Conservation (phyloP, 2,329 filamentous ascomycete genomes). For the Hypocrella siamensis region DNA sequence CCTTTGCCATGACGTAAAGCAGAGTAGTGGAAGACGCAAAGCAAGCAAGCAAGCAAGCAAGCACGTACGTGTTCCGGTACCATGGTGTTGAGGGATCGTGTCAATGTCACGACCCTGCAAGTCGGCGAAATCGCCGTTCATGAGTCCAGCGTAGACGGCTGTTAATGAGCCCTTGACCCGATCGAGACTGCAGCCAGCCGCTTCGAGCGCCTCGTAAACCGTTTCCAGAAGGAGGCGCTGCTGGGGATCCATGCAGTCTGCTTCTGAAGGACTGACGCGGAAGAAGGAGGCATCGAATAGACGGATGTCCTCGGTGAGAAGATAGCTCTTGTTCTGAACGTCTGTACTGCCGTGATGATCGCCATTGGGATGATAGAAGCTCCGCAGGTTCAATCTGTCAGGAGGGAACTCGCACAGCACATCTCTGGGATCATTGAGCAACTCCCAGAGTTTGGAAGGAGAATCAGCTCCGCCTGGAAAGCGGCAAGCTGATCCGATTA, state of each 20-base stretch:
- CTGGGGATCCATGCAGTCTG: constrained; percentile 23
- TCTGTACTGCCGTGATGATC: constrained; percentile 8
- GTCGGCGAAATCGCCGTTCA: constrained; percentile 5
- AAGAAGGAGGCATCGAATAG: constrained; percentile 23
- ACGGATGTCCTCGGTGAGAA: constrained; percentile 12
- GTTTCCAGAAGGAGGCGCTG: constrained; percentile 23
- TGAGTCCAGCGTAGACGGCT: constrained; percentile 6
- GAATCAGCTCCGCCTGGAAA: constrained; percentile 6
- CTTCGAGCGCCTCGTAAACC: constrained; percentile 24
- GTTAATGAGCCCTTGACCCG: constrained; percentile 6
- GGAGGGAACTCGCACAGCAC: constrained; percentile 3
- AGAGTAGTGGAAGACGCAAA: too few species aligned
- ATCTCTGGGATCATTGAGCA: constrained; percentile 3
- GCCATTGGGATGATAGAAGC: constrained; percentile 17
- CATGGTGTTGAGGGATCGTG: constrained; percentile 17
- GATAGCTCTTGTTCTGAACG: constrained; percentile 9
- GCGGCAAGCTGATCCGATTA: constrained; percentile 5
- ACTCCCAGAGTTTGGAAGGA: constrained; percentile 7
- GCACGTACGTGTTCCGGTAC: too few species aligned
- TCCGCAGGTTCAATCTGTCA: constrained; percentile 8
- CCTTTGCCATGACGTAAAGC: too few species aligned
- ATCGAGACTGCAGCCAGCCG: constrained; percentile 17
- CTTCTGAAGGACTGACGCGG: constrained; percentile 20
- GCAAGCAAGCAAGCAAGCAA: too few species aligned
- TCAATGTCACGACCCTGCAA: constrained; percentile 6